phyloP scores from a whole-genome alignment of 1,139 yeast genomes.

The Debaryomyces singareniensis region DNA sequence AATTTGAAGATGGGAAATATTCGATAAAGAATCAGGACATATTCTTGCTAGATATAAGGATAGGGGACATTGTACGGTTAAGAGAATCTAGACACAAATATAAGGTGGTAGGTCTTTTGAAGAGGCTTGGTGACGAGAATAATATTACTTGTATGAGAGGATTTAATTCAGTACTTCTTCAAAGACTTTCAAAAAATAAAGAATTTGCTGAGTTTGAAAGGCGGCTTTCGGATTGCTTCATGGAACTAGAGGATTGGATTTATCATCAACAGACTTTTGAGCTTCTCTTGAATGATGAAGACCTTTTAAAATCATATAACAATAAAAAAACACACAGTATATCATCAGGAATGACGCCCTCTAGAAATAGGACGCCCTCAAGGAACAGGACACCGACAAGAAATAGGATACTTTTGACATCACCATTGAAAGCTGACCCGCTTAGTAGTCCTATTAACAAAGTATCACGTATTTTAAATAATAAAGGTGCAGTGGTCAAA shows the following conservation, averaged over 20 bases:
- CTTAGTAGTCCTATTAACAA: background rate
- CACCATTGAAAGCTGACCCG: background rate
- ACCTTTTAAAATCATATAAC: conserved; percentile 5
- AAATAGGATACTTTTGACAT: background rate
- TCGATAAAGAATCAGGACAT: conserved; percentile 24
- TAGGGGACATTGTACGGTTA: conserved; percentile 26
- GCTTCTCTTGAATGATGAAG: conserved; percentile 8
- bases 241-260: conserved; percentile 39
- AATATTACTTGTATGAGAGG: conserved; percentile 52
- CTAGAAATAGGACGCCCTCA: background rate
- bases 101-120: conserved; percentile 39
- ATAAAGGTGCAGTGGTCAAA: background rate
- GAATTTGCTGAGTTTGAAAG: conserved; percentile 10
- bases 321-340: conserved; percentile 2
- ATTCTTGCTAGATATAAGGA: conserved; percentile 26
- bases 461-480: conserved; percentile 1
- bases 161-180: conserved; percentile 40
- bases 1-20: conserved; percentile 27
- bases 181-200: conserved; percentile 14
- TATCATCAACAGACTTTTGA: conserved; percentile 28
- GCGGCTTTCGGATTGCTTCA: conserved; percentile 15
- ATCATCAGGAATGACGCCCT: background rate
- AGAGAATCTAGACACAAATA: conserved; percentile 18
- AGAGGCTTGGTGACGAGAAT: conserved; percentile 8
- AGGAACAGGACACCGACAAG: conserved; percentile 3